phyloP scores from a whole-genome alignment of 2,329 filamentous ascomycete genomes.

The Trichoderma sp. region DNA sequence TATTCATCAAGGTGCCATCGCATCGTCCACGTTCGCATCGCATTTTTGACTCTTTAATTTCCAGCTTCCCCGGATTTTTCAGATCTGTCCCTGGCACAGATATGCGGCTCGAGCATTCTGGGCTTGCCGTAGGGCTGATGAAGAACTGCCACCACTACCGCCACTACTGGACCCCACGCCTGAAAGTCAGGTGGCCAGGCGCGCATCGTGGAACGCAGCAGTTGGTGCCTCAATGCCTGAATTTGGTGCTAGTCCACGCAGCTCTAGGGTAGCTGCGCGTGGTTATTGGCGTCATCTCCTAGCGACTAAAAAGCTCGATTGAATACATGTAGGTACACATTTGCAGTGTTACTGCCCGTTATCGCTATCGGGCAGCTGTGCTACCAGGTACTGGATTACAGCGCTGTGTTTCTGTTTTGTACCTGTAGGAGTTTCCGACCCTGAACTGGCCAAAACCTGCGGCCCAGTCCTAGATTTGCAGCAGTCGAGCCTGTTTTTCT shows the following conservation, averaged over 20 bases:
- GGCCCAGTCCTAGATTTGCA: constrained; percentile 18
- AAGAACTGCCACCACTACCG: constrained; percentile 18
- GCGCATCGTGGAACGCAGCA: constrained; percentile 10
- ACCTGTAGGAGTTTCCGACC: background rate
- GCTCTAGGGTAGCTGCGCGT: constrained; percentile 6
- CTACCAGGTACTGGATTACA: background rate
- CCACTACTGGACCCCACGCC: constrained; percentile 20
- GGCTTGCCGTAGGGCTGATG: constrained; percentile 29
- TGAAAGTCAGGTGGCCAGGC: constrained; percentile 20
- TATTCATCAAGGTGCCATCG: background rate
- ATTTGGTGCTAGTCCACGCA: background rate
- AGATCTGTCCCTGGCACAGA: constrained; percentile 27
- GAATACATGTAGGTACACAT: background rate
- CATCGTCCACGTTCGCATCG: background rate
- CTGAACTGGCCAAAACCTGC: background rate
- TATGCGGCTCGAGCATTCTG: constrained; percentile 28
- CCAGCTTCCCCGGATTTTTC: constrained; percentile 25
- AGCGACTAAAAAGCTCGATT: background rate
- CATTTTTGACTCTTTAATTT: constrained; percentile 7
- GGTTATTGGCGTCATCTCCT: background rate
- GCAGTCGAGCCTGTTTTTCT: background rate
- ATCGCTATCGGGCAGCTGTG: too few species aligned
- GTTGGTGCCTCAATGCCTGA: constrained; percentile 25
- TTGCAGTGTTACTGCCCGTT: background rate
- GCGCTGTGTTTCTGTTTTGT: background rate